phyloP scores from a whole-genome alignment of 2,329 filamentous ascomycete species.

The Xylaria arbuscula region DNA sequence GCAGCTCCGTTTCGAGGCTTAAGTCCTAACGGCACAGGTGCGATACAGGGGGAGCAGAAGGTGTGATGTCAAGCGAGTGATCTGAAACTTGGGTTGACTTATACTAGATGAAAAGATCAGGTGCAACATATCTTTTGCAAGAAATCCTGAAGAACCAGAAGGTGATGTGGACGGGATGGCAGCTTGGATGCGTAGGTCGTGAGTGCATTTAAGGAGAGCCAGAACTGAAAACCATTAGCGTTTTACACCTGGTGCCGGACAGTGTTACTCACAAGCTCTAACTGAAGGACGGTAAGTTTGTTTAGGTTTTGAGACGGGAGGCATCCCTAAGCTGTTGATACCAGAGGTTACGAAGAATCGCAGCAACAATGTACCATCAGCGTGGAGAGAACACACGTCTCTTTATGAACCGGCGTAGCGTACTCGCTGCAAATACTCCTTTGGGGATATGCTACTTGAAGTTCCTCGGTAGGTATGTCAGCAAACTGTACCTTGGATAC shows the following conservation, averaged over 20 bases:
- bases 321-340: too few species aligned
- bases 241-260: not conserved
- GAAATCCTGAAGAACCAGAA: not conserved
- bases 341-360: too few species aligned
- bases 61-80: slow-evolving; percentile 24
- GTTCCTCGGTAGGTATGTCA: too few species aligned
- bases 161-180: not conserved
- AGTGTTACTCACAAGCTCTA: too few species aligned
- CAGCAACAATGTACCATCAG: too few species aligned
- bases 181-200: not conserved
- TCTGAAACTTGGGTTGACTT: slow-evolving; percentile 27
- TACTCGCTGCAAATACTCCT: too few species aligned
- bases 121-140: not conserved
- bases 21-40: slow-evolving; percentile 23
- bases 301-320: too few species aligned
- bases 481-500: too few species aligned
- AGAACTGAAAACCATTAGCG: slow-evolving; percentile 11
- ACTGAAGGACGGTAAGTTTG: too few species aligned
- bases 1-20: slow-evolving; percentile 41
- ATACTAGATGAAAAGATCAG: not conserved
- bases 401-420: too few species aligned
- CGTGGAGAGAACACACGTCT: too few species aligned
- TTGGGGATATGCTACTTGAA: too few species aligned
- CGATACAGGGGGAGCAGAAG: slow-evolving; percentile 15
- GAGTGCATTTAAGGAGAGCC: slow-evolving; percentile 9